These are phyloP conservation scores for Clitoria ternatea DNA, from an alignment of 306 rosid genomes.

Conservation along the genomic window DNA sequence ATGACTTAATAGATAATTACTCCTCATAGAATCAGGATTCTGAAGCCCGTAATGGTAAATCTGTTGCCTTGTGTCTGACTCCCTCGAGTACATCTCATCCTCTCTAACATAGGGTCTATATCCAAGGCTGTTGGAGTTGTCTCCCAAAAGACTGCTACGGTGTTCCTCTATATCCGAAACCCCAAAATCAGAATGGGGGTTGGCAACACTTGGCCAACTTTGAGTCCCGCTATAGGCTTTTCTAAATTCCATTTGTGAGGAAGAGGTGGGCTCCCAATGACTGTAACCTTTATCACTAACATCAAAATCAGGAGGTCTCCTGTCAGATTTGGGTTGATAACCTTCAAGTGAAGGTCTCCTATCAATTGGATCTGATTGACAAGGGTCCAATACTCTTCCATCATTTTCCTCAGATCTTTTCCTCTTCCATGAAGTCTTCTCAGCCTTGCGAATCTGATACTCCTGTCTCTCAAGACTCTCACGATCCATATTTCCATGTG, in stretches of 20 bases:
- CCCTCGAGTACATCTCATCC: slow-evolving; percentile 34
- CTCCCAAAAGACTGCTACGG: slow-evolving; percentile 24
- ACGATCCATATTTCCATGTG: slow-evolving; percentile 24
- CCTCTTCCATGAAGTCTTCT: slow-evolving; percentile 34
- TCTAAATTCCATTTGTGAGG: slow-evolving; percentile 18
- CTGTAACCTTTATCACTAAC: slow-evolving; percentile 17
- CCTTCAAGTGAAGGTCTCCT: slow-evolving; percentile 21
- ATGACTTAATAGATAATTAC: slow-evolving; percentile 24
- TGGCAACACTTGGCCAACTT: slow-evolving; percentile 20
- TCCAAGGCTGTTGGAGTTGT: slow-evolving; percentile 10
- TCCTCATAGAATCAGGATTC: slow-evolving; percentile 20
- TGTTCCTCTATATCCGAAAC: slow-evolving; percentile 35
- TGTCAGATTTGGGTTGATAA: slow-evolving; percentile 14
- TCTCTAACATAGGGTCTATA: slow-evolving; percentile 30
- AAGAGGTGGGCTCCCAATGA: slow-evolving; percentile 26
- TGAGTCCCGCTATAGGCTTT: slow-evolving; percentile 20
- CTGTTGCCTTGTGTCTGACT: slow-evolving; percentile 33
- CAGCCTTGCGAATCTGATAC: slow-evolving; percentile 11
- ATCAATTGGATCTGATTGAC: slow-evolving; percentile 21
- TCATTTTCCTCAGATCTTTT: slow-evolving; percentile 25
- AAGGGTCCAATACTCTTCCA: slow-evolving; percentile 12
- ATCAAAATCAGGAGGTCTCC: slow-evolving; percentile 29
- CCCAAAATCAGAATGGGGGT: slow-evolving; percentile 32
- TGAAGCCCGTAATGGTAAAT: slow-evolving; percentile 34
- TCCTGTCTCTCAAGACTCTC: slow-evolving; percentile 32